Percentiles rank a stretch among this genome's conserved stretches.
These are phyloP conservation scores for Pythium guiyangense DNA, from an alignment of 352 stramenopile genomes.

Conservation along the genomic window DNA sequence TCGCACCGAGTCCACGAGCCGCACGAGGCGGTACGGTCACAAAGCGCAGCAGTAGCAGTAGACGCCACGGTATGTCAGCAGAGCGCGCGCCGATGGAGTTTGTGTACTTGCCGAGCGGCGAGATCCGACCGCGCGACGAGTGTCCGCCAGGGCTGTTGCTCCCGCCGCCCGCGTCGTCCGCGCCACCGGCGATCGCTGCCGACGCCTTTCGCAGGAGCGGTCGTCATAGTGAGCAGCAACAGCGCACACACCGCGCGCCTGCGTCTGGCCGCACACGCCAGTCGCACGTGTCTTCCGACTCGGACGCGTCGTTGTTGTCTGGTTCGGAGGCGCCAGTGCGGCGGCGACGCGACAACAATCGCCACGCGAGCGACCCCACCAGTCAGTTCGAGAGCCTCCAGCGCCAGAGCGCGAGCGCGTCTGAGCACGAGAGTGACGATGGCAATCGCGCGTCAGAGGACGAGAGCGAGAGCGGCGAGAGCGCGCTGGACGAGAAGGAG, in stretches of 20 bases:
- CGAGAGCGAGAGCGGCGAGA: not conserved
- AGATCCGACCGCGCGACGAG: conserved; percentile 57
- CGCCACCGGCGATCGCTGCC: not conserved
- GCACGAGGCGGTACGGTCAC: not conserved
- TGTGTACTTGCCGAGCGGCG: conserved; percentile 51
- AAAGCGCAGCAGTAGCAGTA: not conserved
- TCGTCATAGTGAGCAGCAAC: not conserved
- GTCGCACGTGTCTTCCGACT: no score
- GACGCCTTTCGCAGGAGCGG: not conserved
- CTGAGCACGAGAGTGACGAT: no score
- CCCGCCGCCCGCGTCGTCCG: conserved; percentile 14
- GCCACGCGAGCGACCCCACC: no score
- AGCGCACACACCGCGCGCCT: not conserved
- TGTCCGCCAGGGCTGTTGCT: conserved; percentile 40
- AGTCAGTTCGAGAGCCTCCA: no score
- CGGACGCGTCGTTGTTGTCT: no score
- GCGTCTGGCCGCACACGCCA: no score
- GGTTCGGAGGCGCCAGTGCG: no score
- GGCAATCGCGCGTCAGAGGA: no score
- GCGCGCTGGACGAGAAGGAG: not conserved
- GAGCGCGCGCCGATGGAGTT: conserved; percentile 46
- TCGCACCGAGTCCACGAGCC: conserved; percentile 17
- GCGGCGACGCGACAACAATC: no score
- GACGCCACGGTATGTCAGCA: not conserved
- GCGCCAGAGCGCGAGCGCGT: no score